A percentile compares a stretch with the other conserved stretches of the same genome.
Conservation (phyloP, 345 rosid genomes). For the Angophora floribunda region DNA sequence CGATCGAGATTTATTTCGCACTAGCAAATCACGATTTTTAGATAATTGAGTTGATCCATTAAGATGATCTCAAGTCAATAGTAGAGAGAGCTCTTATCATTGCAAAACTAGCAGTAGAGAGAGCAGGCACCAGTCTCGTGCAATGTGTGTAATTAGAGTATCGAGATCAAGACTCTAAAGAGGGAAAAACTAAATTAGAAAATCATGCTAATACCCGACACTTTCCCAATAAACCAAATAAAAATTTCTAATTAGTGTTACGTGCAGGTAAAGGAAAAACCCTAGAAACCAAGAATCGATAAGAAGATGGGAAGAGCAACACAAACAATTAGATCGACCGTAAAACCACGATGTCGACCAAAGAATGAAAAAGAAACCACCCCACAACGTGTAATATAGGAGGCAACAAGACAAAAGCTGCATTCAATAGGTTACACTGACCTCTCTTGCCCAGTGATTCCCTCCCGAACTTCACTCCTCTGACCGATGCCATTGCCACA, state of each 20-base stretch:
- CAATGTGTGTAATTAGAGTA: background rate
- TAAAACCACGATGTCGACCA: background rate
- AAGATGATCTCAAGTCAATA: background rate
- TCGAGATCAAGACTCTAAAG: background rate
- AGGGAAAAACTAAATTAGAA: background rate
- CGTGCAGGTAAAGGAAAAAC: background rate
- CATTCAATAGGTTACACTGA: background rate
- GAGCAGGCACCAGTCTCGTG: rapidly evolving
- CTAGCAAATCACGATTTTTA: background rate
- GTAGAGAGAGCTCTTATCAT: background rate
- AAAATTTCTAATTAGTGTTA: background rate
- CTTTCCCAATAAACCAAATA: background rate
- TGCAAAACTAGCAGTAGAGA: background rate
- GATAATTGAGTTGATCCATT: background rate
- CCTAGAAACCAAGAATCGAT: background rate
- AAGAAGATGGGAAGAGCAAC: background rate
- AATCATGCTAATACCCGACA: background rate
- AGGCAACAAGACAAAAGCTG: background rate
- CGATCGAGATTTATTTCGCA: background rate
- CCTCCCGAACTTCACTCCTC: background rate
- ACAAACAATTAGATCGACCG: background rate
- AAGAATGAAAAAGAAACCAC: background rate
- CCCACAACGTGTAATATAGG: background rate
- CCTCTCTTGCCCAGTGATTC: background rate
- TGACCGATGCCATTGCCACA: background rate